These are phyloP conservation scores for Metarhizium brunneum DNA, from an alignment of 2,329 filamentous ascomycete species.

Conservation along the genomic window DNA sequence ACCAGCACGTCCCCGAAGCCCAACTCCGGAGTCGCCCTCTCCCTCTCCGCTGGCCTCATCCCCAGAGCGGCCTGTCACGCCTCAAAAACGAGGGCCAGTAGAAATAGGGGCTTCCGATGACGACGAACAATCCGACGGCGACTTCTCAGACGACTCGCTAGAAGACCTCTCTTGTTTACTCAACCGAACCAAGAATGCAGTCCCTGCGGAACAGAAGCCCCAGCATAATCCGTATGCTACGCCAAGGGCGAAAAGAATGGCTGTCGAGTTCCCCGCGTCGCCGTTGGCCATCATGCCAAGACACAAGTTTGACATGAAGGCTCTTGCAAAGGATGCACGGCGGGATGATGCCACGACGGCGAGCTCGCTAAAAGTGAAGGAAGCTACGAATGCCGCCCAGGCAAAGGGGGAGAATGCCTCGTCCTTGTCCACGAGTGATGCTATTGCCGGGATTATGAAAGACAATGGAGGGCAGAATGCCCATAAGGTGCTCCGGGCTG, in stretches of 20 bases:
- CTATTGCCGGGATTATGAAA: constrained; percentile 22
- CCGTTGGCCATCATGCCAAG: constrained; percentile 42
- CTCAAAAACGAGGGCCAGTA: constrained; percentile 11
- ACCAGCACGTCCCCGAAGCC: constrained; percentile 1
- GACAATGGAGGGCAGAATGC: constrained; percentile 32
- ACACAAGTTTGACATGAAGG: constrained; percentile 56
- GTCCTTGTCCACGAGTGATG: constrained; percentile 3
- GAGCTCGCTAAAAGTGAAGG: constrained; percentile 36
- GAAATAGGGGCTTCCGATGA: constrained; percentile 65
- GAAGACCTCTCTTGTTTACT: constrained; percentile 35
- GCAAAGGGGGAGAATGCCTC: constrained; percentile 3
- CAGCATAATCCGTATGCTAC: constrained; percentile 24
- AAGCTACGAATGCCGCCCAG: constrained; percentile 18
- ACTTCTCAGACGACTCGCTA: constrained; percentile 47
- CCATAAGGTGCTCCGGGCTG: constrained; percentile 35
- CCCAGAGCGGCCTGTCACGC: constrained; percentile 16
- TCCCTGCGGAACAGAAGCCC: constrained; percentile 1
- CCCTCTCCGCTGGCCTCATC: constrained; percentile 16
- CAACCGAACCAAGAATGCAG: constrained; percentile 12
- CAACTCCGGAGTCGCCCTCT: constrained; percentile 14
- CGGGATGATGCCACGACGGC: constrained; percentile 51
- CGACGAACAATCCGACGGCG: constrained; percentile 53
- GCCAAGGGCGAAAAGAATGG: constrained; percentile 38
- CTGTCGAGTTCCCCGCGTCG: constrained; percentile 30
- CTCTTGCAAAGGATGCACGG: constrained; percentile 49